Evolutionary conservation across 805 yeast genomes (phyloP).

Genomic region (Pichia nanzhaoensis): DNA sequence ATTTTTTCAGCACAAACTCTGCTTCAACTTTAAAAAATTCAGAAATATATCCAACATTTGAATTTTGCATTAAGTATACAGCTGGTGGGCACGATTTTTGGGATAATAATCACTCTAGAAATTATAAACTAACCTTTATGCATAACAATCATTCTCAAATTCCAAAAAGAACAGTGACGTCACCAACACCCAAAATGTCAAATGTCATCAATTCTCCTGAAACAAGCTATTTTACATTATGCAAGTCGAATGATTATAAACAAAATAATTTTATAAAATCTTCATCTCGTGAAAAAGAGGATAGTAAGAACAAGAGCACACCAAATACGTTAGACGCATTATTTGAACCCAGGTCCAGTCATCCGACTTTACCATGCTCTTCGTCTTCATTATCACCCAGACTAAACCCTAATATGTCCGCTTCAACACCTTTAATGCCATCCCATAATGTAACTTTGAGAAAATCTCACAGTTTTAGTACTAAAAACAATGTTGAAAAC

Average conservation of each 20-base stretch:
- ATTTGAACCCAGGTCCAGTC: background rate
- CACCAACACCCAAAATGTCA: constrained; percentile 2
- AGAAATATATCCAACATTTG: constrained; percentile 18
- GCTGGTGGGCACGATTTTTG: constrained; percentile 51
- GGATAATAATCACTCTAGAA: constrained; percentile 65
- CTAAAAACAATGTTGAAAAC: constrained; percentile 2
- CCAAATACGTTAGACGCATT: background rate
- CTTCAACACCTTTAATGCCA: background rate
- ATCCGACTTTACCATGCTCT: too few species aligned
- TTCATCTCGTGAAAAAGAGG: background rate
- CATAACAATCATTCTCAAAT: constrained; percentile 2
- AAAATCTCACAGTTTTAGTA: constrained; percentile 23
- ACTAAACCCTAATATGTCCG: background rate
- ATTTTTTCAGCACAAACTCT: background rate
- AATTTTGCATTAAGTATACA: constrained; percentile 52
- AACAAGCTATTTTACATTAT: constrained; percentile 1
- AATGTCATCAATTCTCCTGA: background rate
- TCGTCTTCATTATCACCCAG: too few species aligned
- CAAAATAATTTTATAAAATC: background rate
- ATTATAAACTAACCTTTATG: constrained; percentile 47
- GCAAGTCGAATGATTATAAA: constrained; percentile 5
- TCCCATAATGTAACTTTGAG: constrained; percentile 10
- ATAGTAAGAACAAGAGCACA: too few species aligned
- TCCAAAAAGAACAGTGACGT: background rate
- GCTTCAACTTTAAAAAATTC: background rate